phyloP scores from a whole-genome alignment of 768 basidiomycete genomes.

The Polyporus arcularius region DNA sequence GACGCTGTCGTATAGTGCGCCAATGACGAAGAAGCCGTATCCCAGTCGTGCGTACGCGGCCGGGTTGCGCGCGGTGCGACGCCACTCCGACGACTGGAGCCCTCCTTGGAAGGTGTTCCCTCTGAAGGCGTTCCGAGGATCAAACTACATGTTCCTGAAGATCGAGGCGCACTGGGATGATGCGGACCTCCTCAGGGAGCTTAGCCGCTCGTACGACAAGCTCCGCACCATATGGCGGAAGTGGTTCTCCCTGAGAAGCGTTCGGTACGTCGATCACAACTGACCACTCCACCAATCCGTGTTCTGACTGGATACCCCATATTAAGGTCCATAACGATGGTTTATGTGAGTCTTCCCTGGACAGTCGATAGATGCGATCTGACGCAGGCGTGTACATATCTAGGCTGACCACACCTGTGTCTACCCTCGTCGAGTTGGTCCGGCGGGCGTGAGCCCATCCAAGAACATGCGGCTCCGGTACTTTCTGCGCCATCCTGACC shows the following conservation, averaged over 20 bases:
- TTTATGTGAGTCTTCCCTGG: not conserved
- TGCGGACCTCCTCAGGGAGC: conserved; percentile 14
- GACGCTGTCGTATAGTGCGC: not conserved
- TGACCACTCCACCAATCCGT: not conserved
- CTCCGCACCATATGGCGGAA: conserved; percentile 24
- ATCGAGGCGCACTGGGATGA: conserved; percentile 24
- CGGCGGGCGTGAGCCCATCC: conserved; percentile 16
- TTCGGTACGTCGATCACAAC: conserved; percentile 12
- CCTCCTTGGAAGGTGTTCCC: conserved; percentile 24
- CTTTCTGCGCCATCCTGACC: conserved; percentile 19
- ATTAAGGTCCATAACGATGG: not conserved
- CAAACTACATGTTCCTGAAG: conserved; percentile 15
- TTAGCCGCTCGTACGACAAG: conserved; percentile 17
- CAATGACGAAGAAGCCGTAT: conserved; percentile 2
- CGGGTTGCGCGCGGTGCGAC: conserved; percentile 7
- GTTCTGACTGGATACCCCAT: not conserved
- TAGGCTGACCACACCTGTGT: conserved; percentile 23
- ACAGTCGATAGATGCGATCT: too few species aligned
- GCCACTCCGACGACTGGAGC: conserved; percentile 13
- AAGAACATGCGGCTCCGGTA: conserved; percentile 26
- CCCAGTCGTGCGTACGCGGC: conserved; percentile 15
- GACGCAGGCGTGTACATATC: not conserved
- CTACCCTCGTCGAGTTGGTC: conserved; percentile 22
- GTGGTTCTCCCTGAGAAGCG: conserved; percentile 21
- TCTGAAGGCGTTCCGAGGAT: conserved; percentile 25